Base-by-base conservation (phyloP, 805 yeast species). In the Candida suzukii region DNA sequence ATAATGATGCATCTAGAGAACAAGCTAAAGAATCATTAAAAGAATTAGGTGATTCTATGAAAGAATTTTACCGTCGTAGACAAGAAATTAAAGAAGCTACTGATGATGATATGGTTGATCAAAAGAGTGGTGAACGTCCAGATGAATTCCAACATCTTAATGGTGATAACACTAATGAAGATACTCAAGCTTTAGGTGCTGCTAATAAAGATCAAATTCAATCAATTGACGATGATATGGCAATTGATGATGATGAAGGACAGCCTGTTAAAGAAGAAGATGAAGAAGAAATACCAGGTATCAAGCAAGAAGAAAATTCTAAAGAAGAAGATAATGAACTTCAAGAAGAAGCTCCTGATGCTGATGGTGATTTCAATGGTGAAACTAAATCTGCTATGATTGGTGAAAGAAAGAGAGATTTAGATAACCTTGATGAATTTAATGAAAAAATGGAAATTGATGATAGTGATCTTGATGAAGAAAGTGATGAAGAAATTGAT, bases 161-260 rank as follows among this genome's bases (percentile, higher is more conserved):
- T 31, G 90, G 88, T 37, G 90, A 82, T 36, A 82, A 83, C 46
- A 77, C 91, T 3, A 79, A 82, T 24, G 70, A 67, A 42, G 90
- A 86, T 38, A 86, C 95, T 0, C 98, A 93, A 60, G 99, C 98
- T 1, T 65, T 93, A 39, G 98, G 98, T 19, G 80, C 90, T 35
- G 95, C 96, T 6, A 77, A 78, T 45, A 74, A 80, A 52, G 96
- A 88, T 36, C 88, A 84, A 53, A 66, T 75, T 14, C 93, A 87
- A 56, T 59, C 80, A 1, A 73, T 90, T 44, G 82, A 88, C 56
- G 88, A 86, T 42, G 84, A 83, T 9, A 78, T 73, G 73, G 93
- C 91, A 1, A 82, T 86, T 49, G 93, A 86, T 42, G 95, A 86
- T 47, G 86, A 79, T 9, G 67, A 61, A 9, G 61, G 49, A 28